Evolutionary conservation across 768 basidiomycete genomes (phyloP), one percentile per base, ranked within the genome.

Genomic region (Amylocystis lapponica): DNA sequence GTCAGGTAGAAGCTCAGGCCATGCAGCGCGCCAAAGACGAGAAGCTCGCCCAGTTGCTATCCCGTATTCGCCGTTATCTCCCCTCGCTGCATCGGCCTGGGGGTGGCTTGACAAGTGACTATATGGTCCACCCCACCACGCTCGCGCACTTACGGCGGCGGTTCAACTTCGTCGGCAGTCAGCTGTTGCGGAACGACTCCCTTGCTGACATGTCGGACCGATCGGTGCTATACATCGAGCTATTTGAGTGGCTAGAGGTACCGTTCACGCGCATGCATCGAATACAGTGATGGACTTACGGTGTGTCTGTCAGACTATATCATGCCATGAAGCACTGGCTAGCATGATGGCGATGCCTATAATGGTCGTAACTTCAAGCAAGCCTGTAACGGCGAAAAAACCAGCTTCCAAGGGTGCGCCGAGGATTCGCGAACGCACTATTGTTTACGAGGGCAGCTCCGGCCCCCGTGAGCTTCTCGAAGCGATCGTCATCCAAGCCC

Each of bases 261-360:
- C 23, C 45, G 36, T 38, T 17, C 36, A 31, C 19, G n/a, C n/a
- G n/a, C n/a, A n/a, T n/a, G n/a, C n/a, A n/a, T n/a, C n/a, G n/a
- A n/a, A n/a, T 40, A 52, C 44, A 36, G 32, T 14, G 12, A n/a
- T 12, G 12, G 34, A 32, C 13, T 29, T 13, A 10, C n/a, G 4
- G 11, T 36, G 25, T 40, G 39, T 43, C 16, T 27, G 37, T 41
- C 22, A 96, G 93, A 91, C 88, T 1, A 86, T 97, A 35, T 94
- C 92, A 5, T 83, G 83, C 52, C 93, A 96, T 49, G 94, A 95
- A 69, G 86, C 90, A 5, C 66, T 96, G 30, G 90, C 90, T 13
- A 89, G 86, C 48, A 93, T 94, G 86, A 89, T 95, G 80, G 91
- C 89, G 2, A 95, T 94, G 90, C 91, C 92, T 5, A 90, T 89